A percentile compares a stretch with the other conserved stretches of the same genome.
phyloP scores from a whole-genome alignment of 2,329 filamentous ascomycete genomes.

The Epichloe aotearoae region DNA sequence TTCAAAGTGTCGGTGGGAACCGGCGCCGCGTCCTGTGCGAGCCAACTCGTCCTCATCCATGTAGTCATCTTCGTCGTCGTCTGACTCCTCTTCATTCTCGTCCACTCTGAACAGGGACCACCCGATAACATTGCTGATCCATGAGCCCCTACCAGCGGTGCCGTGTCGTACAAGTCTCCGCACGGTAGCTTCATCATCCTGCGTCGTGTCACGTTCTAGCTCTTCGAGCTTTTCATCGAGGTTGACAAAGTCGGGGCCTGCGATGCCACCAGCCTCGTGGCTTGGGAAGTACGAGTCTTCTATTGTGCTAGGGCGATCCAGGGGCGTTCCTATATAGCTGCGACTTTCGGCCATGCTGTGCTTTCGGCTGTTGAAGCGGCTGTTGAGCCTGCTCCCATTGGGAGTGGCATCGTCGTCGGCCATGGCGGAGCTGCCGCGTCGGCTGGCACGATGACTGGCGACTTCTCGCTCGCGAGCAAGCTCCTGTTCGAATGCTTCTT shows the following conservation, averaged over 20 bases:
- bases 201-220: slow-evolving; percentile 34
- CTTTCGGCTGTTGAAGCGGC: slow-evolving; percentile 33
- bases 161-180: slow-evolving; percentile 42
- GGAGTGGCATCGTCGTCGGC: slow-evolving; percentile 24
- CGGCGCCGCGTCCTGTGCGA: slow-evolving; percentile 17
- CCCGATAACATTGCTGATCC: slow-evolving; percentile 44
- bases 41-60: slow-evolving; percentile 13
- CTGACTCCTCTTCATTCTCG: slow-evolving; percentile 41
- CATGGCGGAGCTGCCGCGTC: slow-evolving; percentile 30
- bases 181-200: slow-evolving; percentile 46
- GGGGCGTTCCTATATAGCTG: slow-evolving; percentile 31
- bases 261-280: slow-evolving; percentile 23
- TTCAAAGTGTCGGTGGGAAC: slow-evolving; percentile 25
- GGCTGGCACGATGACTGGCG: slow-evolving; percentile 33
- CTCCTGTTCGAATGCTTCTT: slow-evolving; percentile 39
- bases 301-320: slow-evolving; percentile 22
- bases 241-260: slow-evolving; percentile 50
- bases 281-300: slow-evolving; percentile 31
- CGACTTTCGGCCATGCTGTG: slow-evolving; percentile 20
- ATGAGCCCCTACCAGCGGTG: slow-evolving; percentile 38
- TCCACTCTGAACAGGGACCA: slow-evolving; percentile 51
- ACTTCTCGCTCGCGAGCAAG: slow-evolving; percentile 36
- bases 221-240: slow-evolving; percentile 46
- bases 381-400: slow-evolving; percentile 33
- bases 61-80: slow-evolving; percentile 26